These are phyloP conservation scores for Fusarium acutatum DNA, from an alignment of 2,329 filamentous ascomycete genomes.

Conservation along the genomic window DNA sequence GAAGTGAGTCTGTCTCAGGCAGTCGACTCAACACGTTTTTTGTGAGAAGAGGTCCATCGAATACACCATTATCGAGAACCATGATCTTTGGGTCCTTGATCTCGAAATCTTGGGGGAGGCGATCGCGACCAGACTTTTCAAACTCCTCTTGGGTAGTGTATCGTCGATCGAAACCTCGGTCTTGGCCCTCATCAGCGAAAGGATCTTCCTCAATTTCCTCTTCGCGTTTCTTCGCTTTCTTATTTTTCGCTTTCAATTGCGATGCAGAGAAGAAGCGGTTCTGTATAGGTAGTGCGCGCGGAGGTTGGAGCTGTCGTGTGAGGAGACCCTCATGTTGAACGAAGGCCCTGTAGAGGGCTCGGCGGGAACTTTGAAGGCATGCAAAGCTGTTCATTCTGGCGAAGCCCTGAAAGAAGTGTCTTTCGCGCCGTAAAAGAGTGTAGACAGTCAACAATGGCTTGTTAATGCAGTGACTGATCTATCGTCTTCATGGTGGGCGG, in stretches of 20 bases:
- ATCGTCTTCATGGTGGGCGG: constrained; percentile 15
- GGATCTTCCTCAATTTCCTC: not conserved
- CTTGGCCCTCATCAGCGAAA: constrained; percentile 28
- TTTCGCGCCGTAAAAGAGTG: not conserved
- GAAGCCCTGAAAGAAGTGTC: not conserved
- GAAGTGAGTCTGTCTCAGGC: constrained; percentile 50
- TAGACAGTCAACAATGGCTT: constrained; percentile 20
- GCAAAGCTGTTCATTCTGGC: constrained; percentile 49
- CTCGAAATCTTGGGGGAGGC: constrained; percentile 54
- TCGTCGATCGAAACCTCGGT: constrained; percentile 42
- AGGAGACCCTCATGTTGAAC: constrained; percentile 45
- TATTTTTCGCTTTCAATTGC: constrained; percentile 7
- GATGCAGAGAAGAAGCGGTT: constrained; percentile 25
- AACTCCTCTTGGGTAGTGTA: constrained; percentile 48
- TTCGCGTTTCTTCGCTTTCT: not conserved
- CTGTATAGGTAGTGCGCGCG: constrained; percentile 16
- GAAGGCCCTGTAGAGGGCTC: constrained; percentile 58
- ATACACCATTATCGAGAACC: constrained; percentile 51
- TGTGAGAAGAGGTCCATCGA: constrained; percentile 52
- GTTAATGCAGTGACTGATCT: constrained; percentile 16
- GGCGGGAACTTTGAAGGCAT: constrained; percentile 55
- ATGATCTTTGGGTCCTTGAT: constrained; percentile 55
- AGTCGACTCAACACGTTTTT: constrained; percentile 52
- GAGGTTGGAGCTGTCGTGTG: constrained; percentile 31
- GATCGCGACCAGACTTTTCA: constrained; percentile 47